Evolutionary conservation across 441 rosid genomes (phyloP), one percentile per base, ranked within the genome.

Genomic region (California macrophylla): DNA sequence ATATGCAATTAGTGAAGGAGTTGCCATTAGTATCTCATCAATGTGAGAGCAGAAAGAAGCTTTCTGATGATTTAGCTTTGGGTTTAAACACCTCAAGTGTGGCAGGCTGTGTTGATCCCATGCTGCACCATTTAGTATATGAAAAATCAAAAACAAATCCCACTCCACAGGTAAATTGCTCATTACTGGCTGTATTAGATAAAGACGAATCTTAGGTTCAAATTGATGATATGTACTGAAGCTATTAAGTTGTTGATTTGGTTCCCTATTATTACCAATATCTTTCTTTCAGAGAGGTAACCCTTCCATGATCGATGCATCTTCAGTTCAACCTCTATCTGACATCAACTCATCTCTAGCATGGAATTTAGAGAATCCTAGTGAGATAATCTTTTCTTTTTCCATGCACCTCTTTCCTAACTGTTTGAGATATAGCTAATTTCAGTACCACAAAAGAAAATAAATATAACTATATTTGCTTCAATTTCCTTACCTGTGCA

Each of bases 91-190:
- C 23, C 74, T 56, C 63, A 32, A 13, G 38, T 62, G 36, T 61
- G 40, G 63, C 72, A 15, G 66, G 71, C 66, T 68, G 24, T 52
- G 72, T 30, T 62, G 77, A 70, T 60, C 76, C 36, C 36, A 24
- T 70, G 50, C 61, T 45, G 36, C 67, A 73, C 78, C 75, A 75
- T 36, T 67, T 76, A 56, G 71, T 67, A 6, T 65, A 69, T 67
- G 77, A 69, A 70, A 65, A 65, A 72, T 71, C 77, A 21, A 62
- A 65, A 28, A 70, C 66, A 74, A 71, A 66, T 12, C 47, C 66
- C 26, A 38, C 23, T 30, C 65, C 65, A 12, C 70, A 77, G 86
- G 93, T 86, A 75, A 74, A 66, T 60, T 40, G 65, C 66, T 52
- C 68, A 32, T 16, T 16, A 10, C 16, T 6, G 5, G 38, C 29